A percentile compares a stretch with the other conserved stretches of the same genome.
Evolutionary conservation across 2,329 filamentous ascomycete genomes (phyloP).

Genomic region (Fusarium sulawesiense): DNA sequence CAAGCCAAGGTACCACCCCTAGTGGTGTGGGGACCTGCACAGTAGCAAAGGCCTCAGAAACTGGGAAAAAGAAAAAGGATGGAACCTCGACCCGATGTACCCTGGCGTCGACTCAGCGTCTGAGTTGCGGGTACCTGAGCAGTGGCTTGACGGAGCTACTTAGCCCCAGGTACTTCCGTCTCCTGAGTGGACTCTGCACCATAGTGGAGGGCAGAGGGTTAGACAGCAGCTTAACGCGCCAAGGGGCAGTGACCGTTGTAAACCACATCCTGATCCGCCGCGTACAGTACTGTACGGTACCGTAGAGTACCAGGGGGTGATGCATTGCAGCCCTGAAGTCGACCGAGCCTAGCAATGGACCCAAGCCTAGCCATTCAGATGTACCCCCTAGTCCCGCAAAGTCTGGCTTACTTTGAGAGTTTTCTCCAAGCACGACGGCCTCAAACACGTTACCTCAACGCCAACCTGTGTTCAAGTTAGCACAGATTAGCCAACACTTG

Average conservation of each 20-base stretch:
- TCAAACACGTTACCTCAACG: slow-evolving; percentile 34
- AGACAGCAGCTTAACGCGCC: slow-evolving; percentile 38
- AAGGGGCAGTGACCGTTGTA: slow-evolving; percentile 38
- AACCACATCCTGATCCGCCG: slow-evolving; percentile 28
- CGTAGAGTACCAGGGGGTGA: slow-evolving; percentile 25
- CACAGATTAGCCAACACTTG: slow-evolving; percentile 25
- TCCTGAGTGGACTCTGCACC: slow-evolving; percentile 36
- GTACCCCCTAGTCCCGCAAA: slow-evolving; percentile 33
- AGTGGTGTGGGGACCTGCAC: slow-evolving; percentile 30
- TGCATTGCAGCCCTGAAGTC: slow-evolving; percentile 40
- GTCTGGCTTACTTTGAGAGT: slow-evolving; percentile 20
- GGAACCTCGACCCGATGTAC: slow-evolving; percentile 33
- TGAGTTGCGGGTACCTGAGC: slow-evolving; percentile 36
- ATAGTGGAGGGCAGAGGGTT: slow-evolving; percentile 2
- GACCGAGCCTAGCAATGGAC: slow-evolving; percentile 29
- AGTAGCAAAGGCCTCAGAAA: slow-evolving; percentile 26
- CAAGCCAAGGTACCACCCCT: slow-evolving; percentile 30
- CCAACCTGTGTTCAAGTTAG: slow-evolving; percentile 25
- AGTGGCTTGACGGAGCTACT: slow-evolving; percentile 34
- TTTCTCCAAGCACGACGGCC: slow-evolving; percentile 28
- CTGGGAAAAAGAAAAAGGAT: slow-evolving; percentile 36
- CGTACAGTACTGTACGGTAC: slow-evolving; percentile 3
- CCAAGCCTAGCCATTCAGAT: slow-evolving; percentile 29
- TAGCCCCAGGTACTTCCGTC: slow-evolving; percentile 35
- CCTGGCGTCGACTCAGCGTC: slow-evolving; percentile 19